Base-by-base conservation (phyloP, 805 yeast genomes). In the Cyberlindnera suaveolens region DNA sequence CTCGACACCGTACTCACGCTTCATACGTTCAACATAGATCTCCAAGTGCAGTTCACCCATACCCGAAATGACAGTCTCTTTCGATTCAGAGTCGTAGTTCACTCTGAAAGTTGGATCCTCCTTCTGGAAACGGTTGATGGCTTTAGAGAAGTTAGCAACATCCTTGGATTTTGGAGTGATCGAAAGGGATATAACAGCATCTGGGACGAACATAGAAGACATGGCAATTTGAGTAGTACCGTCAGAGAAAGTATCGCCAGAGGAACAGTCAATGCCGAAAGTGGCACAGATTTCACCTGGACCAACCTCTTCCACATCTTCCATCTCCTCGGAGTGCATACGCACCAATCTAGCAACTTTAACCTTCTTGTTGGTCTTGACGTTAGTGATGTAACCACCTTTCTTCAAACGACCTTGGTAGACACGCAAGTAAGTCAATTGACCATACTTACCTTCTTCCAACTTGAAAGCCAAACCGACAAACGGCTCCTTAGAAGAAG, bases 281-380 rank as follows among this genome's bases (percentile, higher is more conserved):
- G 98, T 91, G 43, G 99, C 99, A 71, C 99, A 93, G 57, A 93
- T 93, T 71, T 93, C 99, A 64, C 99, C 99, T 27, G 98, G 91
- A 18, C 91, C 93, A 59, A 88, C 83, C 68, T 90, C 97, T 39
- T 82, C 85, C 39, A 88, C 93, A 62, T 93, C 99, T 71, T 93
- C 99, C 98, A 93, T 90, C 63, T 93, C 99, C 50, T 90, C 87
- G 26, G 97, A 88, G 71, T 93, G 98, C 99, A 93, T 93, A 70
- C 98, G 84, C 40, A 89, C 99, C 58, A 93, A 75, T 60, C 99
- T 78, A 13, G 97, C 77, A 42, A 93, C 86, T 71, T 93, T 93
- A 51, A 89, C 86, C 66, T 82, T 86, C 73, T 93, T 93, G 47
- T 96, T 96, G 37, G 91, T 77, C 67, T 91, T 88, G 50, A 87